A percentile compares a stretch with the other conserved stretches of the same genome.
phyloP scores from a whole-genome alignment of 257 asterid genomes.

The Ilex aquifolium region DNA sequence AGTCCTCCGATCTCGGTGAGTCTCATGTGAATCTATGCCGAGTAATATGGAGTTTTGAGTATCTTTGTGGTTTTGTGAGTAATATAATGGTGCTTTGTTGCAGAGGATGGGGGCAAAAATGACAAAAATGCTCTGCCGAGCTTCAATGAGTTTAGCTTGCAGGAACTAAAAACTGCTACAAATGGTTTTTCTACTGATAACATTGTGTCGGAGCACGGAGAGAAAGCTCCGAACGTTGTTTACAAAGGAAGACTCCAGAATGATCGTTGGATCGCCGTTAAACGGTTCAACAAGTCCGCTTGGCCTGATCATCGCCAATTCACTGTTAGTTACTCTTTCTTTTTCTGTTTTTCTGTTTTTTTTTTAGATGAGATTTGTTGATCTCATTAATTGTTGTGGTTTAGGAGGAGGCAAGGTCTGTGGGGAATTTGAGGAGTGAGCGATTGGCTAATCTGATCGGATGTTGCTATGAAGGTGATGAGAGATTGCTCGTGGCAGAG shows the following conservation, averaged over 20 bases:
- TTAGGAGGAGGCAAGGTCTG: constrained; percentile 40
- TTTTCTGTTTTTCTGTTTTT: too few relatives aligned
- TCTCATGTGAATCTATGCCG: too few relatives aligned
- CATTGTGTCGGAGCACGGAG: constrained; percentile 67
- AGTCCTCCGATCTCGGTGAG: constrained; percentile 35
- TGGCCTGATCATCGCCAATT: constrained; percentile 68
- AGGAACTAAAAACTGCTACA: constrained; percentile 50
- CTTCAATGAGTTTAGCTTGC: constrained; percentile 49
- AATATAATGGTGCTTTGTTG: neutral
- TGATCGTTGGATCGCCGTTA: constrained; percentile 46
- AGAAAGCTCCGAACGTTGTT: constrained; percentile 60
- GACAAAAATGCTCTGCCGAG: constrained; percentile 36
- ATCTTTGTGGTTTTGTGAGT: too few relatives aligned
- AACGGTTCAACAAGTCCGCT: constrained; percentile 61
- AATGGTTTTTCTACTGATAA: constrained; percentile 43
- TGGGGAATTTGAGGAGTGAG: constrained; percentile 41
- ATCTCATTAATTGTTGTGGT: neutral
- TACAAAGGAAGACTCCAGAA: constrained; percentile 49
- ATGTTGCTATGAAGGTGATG: constrained; percentile 37
- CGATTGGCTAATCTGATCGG: constrained; percentile 43
- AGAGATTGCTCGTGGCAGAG: constrained; percentile 45
- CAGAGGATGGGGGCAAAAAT: constrained; percentile 33
- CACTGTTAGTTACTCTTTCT: constrained; percentile 24
- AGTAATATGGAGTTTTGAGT: too few relatives aligned
- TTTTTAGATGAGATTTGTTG: neutral